Evolutionary conservation across 2,329 filamentous ascomycete genomes (phyloP), one percentile per base, ranked within the genome.

Genomic region (Alternaria longipes): DNA sequence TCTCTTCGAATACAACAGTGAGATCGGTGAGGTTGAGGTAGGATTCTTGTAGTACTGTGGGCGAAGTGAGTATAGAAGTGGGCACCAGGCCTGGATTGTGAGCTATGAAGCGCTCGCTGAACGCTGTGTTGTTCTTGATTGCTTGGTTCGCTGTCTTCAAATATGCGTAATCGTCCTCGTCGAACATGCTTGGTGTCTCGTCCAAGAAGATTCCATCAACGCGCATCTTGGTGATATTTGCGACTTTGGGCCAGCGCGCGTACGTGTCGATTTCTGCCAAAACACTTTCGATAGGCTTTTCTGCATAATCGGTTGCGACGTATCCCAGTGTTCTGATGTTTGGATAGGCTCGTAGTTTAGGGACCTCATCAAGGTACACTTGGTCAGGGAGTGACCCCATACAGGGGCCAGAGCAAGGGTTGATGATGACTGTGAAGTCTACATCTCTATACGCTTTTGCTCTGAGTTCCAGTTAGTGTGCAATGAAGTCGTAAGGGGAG

Each of bases 121-220:
- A 74, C 1, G 63, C 60, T 2, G 66, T 68, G 18, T 55, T 42
- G 36, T 70, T 68, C 47, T 61, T 68, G 16, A 76, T 63, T 4
- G 64, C 63, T 7, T 68, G 64, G 1, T 54, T 60, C 1, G 71
- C 72, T 2, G 14, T 55, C 40, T 71, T 64, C 18, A 77, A 54
- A 54, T 76, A 77, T 1, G 58, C 54, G 36, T 72, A 73, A 2
- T 66, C 63, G 22, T 63, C 60, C 2, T 38, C 30, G 24, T 64
- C 51, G 54, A 69, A 75, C 22, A 60, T 64, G 45, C 69, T 67
- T 0, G 84, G 84, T 12, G 81, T 81, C 74, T 86, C 84, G 64
- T 85, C 84, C 52, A 86, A 80, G 71, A 86, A 85, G 63, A 86
- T 84, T 52, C 84, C 84, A 45, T 81, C 79, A 49, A 85, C 76